phyloP scores from a whole-genome alignment of 148 eudicot genomes.

The Gaultheria prostrata region DNA sequence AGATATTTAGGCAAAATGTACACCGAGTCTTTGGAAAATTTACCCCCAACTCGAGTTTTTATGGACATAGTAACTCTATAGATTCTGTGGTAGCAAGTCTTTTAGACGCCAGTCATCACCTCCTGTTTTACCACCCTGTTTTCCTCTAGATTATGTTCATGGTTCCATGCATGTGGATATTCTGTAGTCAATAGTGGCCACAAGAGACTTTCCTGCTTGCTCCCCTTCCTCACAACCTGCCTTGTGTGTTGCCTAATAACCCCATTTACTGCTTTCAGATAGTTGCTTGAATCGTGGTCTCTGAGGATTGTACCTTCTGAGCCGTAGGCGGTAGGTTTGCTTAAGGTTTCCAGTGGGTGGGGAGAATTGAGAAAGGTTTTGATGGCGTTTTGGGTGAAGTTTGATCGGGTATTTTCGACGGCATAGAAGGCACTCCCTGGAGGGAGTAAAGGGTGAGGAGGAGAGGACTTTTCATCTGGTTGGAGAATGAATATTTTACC shows the following conservation, averaged over 20 bases:
- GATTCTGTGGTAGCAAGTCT: not conserved
- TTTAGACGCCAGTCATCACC: constrained; percentile 39
- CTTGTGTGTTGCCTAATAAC: constrained; percentile 51
- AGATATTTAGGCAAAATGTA: constrained; percentile 16
- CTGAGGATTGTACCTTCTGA: constrained; percentile 73
- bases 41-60: constrained; percentile 11
- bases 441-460: constrained; percentile 70
- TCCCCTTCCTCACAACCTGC: constrained; percentile 32
- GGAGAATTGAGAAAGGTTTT: constrained; percentile 64
- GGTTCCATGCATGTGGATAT: constrained; percentile 51
- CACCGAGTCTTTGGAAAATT: constrained; percentile 15
- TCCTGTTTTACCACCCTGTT: constrained; percentile 27
- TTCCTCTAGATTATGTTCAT: constrained; percentile 24
- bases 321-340: constrained; percentile 72
- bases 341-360: constrained; percentile 72
- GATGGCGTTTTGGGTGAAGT: constrained; percentile 38
- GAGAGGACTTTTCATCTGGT: constrained; percentile 61
- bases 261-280: constrained; percentile 61
- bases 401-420: constrained; percentile 33
- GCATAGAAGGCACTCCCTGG: constrained; percentile 58
- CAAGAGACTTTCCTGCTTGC: constrained; percentile 39
- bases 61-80: not conserved
- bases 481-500: constrained; percentile 78
- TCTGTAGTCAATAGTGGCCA: constrained; percentile 57
- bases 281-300: constrained; percentile 88